phyloP scores from a whole-genome alignment of 352 stramenopile species.

The Thraustochytrium striatum region DNA sequence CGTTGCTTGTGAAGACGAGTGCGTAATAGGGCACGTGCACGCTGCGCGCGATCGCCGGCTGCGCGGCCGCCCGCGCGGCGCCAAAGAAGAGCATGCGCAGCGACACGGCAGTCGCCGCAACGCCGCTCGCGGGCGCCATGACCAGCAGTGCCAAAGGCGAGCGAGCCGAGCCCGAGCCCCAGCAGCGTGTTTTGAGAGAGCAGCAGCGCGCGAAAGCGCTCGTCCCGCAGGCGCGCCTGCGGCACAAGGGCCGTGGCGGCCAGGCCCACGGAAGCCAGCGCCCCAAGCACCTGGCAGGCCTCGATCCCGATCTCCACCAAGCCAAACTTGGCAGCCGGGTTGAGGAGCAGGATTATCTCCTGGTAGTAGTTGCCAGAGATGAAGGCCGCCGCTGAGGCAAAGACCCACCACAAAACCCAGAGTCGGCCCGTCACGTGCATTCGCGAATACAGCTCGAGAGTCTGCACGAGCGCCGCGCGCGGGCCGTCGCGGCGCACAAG shows the following conservation, averaged over 20 bases:
- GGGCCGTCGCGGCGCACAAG: neutral
- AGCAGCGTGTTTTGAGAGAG: neutral
- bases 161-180: neutral
- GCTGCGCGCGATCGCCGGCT: neutral
- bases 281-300: neutral
- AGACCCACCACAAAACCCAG: neutral
- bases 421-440: neutral
- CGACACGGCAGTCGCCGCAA: neutral
- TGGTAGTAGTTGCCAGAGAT: conserved; percentile 47
- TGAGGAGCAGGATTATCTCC: neutral
- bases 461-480: neutral
- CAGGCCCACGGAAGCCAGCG: neutral
- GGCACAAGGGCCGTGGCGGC: too few species aligned
- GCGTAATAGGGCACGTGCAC: neutral
- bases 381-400: conserved; percentile 2
- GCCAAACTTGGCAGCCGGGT: conserved; percentile 21
- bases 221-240: neutral
- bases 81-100: neutral
- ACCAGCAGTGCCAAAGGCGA: neutral
- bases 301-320: conserved; percentile 36
- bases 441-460: neutral
- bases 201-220: neutral
- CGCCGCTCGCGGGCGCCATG: neutral
- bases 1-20: neutral
- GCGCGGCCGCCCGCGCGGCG: neutral